A percentile compares a stretch with the other conserved stretches of the same genome.
These are phyloP conservation scores for Pythium biforme DNA, from an alignment of 352 stramenopile genomes.

Conservation along the genomic window DNA sequence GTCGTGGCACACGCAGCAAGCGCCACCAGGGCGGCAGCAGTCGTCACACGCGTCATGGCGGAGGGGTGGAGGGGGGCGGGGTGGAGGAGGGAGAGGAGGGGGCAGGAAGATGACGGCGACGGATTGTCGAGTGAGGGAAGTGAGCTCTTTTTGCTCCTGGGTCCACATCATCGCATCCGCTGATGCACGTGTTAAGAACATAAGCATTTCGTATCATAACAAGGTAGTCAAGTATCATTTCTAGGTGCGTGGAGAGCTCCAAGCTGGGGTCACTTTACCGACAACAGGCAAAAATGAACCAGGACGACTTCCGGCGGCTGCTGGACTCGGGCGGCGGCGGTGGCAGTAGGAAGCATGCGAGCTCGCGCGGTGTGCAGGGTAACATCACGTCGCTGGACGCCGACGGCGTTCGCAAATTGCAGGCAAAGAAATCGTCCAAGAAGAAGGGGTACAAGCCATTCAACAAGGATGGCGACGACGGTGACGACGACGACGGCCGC, in stretches of 20 bases:
- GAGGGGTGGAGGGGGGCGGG: neutral
- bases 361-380: slow-evolving; percentile 44
- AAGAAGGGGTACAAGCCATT: slow-evolving; percentile 47
- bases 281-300: slow-evolving; percentile 52
- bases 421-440: slow-evolving; percentile 59
- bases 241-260: neutral
- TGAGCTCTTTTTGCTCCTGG: neutral
- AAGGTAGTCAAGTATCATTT: slow-evolving; percentile 6
- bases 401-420: slow-evolving; percentile 47
- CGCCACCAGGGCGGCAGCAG: neutral
- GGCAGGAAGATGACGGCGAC: neutral
- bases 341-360: slow-evolving; percentile 10
- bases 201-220: neutral
- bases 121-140: neutral
- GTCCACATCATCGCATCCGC: neutral
- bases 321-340: slow-evolving; percentile 33
- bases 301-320: slow-evolving; percentile 76
- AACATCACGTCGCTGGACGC: slow-evolving; percentile 55
- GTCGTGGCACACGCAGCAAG: neutral
- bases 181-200: neutral
- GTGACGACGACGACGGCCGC: neutral
- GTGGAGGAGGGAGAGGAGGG: neutral
- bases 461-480: slow-evolving; percentile 15
- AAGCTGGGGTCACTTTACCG: neutral
- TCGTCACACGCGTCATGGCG: neutral